Evolutionary conservation across 805 yeast genomes (phyloP).

Genomic region (Suhomyces vadensis): DNA sequence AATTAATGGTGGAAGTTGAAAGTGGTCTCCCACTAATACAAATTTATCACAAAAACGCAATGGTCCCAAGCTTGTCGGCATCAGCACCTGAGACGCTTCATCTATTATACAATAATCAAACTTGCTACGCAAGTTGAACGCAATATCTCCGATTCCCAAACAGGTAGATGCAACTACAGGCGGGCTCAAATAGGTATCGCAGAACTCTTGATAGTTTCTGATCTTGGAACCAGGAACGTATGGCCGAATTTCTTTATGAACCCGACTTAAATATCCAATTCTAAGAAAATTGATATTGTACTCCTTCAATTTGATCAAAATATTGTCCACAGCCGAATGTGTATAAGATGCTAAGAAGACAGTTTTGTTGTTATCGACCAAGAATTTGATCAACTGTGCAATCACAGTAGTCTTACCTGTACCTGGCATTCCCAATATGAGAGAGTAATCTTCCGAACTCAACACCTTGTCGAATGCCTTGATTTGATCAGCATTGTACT

Average conservation of each 20-base stretch:
- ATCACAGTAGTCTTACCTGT: constrained; percentile 95
- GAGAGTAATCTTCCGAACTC: constrained; percentile 68
- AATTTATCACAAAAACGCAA: constrained; percentile 74
- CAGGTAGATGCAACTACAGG: constrained; percentile 89
- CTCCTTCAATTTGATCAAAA: constrained; percentile 65
- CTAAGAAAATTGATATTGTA: constrained; percentile 52
- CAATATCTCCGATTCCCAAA: constrained; percentile 66
- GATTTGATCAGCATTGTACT: constrained; percentile 70
- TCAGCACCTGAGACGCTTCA: constrained; percentile 93
- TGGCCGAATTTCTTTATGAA: constrained; percentile 62
- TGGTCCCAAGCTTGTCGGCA: constrained; percentile 92
- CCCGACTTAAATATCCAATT: constrained; percentile 58
- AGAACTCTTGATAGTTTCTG: constrained; percentile 46
- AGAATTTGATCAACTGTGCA: constrained; percentile 63
- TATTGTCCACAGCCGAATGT: constrained; percentile 95
- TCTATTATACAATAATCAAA: constrained; percentile 95
- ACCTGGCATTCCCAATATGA: constrained; percentile 97
- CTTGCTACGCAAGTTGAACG: constrained; percentile 50
- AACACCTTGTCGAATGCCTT: constrained; percentile 67
- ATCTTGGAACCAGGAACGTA: constrained; percentile 48
- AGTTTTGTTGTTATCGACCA: constrained; percentile 62
- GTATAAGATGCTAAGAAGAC: constrained; percentile 85
- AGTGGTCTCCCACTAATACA: constrained; percentile 94
- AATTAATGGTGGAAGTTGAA: constrained; percentile 89
- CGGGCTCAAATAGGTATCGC: constrained; percentile 51